Evolutionary conservation across 495 filamentous ascomycete species (phyloP), one percentile per base, ranked within the genome.

Genomic region (Neohortaea acidophila): DNA sequence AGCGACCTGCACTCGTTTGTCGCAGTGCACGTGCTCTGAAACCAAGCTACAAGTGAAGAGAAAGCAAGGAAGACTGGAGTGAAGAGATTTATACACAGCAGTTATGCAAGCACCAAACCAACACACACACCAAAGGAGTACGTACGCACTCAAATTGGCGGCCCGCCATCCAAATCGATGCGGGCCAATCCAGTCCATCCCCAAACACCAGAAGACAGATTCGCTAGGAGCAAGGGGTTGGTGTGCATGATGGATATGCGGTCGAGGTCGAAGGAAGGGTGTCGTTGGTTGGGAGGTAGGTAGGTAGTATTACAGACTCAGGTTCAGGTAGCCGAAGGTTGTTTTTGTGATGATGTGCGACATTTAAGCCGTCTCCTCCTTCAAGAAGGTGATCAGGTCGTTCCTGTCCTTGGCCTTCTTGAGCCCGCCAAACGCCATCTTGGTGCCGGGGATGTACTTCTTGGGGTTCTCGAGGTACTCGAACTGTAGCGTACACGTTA

Each of bases 321-420:
- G 32, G 13, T 34, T 15, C 21, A 5, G 32, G 8, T 5, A 20
- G 32, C 6, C 10, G 32, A 4, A 20, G 32, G 32, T 19, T 4
- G 32, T 15, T 34, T 7, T 19, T 32, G 29, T 32, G 6, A 10
- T 4, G 14, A 21, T 15, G 10, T 7, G 4, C 17, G 5, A 7
- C 17, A 23, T 39, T 46, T 62, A 60, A 45, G 59, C 59, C 41
- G 59, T 62, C 53, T 60, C 59, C 20, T 60, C 51, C 23, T 27
- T 27, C 32, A 34, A 22, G 43, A 53, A 45, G 45, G 85, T 87
- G 73, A 96, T 92, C 51, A 99, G 72, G 67, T 99, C 91, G 65
- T 96, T 96, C 62, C 89, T 73, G 69, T 99, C 89, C 81, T 94
- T 94, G 51, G 70, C 75, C 81, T 99, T 99, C 87, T 99, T 99